These are phyloP conservation scores for Cruciata laevipes DNA, from an alignment of 257 asterid genomes.

Conservation along the genomic window DNA sequence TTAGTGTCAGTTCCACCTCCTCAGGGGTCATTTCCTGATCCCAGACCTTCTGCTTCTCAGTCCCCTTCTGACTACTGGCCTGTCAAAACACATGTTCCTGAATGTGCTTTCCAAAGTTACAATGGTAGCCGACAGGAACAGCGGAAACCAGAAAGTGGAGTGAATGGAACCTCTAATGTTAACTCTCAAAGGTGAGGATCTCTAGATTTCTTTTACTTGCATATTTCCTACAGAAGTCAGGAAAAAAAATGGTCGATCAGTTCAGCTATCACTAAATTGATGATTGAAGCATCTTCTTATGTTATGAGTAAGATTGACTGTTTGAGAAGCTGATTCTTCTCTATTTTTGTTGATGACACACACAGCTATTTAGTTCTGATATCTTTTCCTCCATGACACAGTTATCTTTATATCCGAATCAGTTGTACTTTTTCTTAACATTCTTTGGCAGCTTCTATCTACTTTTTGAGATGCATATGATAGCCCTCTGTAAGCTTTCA, in stretches of 20 bases:
- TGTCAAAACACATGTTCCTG: conserved; percentile 37
- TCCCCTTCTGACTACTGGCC: conserved; percentile 36
- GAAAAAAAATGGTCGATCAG: background rate
- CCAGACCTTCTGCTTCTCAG: conserved; percentile 41
- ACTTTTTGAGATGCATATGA: background rate
- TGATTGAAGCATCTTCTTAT: background rate
- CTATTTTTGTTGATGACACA: background rate
- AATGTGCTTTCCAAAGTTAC: conserved; percentile 35
- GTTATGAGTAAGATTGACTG: background rate
- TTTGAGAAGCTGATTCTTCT: background rate
- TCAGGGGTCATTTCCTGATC: conserved; percentile 41
- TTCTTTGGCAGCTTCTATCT: background rate
- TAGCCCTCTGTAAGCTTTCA: background rate
- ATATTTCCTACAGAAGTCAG: background rate
- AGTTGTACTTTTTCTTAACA: background rate
- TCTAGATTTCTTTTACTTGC: background rate
- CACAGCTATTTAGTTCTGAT: background rate
- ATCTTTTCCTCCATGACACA: background rate
- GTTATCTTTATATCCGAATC: background rate
- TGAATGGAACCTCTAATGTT: conserved; percentile 41
- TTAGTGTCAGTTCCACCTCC: conserved; percentile 34
- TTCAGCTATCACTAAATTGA: background rate
- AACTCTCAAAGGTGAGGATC: conserved; percentile 73
- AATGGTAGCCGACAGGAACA: conserved; percentile 38
- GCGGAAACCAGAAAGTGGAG: conserved; percentile 36